Base-by-base conservation (phyloP, 176 grass and related monocot species). In the Aegilops speltoides region DNA sequence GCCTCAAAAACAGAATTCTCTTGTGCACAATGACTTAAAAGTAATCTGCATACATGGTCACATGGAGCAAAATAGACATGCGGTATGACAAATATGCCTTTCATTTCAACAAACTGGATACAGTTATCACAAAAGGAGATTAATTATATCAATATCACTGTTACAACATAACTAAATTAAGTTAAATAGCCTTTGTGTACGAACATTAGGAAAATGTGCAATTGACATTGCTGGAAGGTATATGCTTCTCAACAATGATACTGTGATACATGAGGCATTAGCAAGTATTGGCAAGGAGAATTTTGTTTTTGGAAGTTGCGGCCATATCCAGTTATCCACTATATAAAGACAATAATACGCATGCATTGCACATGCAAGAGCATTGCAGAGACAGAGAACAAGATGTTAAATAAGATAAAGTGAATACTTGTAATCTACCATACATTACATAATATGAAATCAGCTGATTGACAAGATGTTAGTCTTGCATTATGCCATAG, bases 1-100 rank as follows among this genome's bases (percentile, higher is more conserved):
- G 38, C 8, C 6, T 64, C 28, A 34, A 69, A 34, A 41, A 63
- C 36, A 72, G 6, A 68, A 37, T 37, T 36, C 54, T 31, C 31
- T 81, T 26, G 7, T 38, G 3, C 34, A 69, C 43, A 67, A 76
- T 6, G 40, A 50, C 34, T 29, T 69, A 23, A 32, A 43, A 45
- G 6, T 25, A 8, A 57, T 61, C 12, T 62, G 25, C 52, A 54
- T 25, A 59, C 29, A 87, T 43, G 20, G 37, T 41, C 19, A 65
- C 54, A 85, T 67, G 32, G 57, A 84, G 22, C 73, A 83, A 20
- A 78, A 73, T 41, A 90, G n/a, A 28, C 20, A 68, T 43, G 14
- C 8, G 38, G 22, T 8, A 61, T 63, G 22, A 32, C 11, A 61
- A 77, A 79, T 73, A 78, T 73, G 59, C 6, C 8, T 68, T 68